Percentiles rank a stretch among this genome's conserved stretches.
Evolutionary conservation across 2,329 filamentous ascomycete genomes (phyloP).

Genomic region (Curvularia eragrostidis): DNA sequence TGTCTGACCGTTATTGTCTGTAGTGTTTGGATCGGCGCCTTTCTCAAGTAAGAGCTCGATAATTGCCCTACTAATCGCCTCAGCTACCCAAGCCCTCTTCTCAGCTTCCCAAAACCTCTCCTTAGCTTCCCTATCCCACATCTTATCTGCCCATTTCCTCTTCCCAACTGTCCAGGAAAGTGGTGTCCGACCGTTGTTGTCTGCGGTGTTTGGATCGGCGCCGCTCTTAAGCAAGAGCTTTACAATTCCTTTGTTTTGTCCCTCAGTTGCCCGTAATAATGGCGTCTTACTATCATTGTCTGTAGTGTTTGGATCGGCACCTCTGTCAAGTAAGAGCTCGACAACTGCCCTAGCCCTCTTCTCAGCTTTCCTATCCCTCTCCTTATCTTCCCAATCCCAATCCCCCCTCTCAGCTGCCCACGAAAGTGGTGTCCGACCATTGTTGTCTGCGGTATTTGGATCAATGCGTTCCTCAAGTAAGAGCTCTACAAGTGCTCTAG

Average conservation of each 20-base stretch:
- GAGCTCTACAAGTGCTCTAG: neutral
- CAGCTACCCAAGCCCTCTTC: too few species aligned
- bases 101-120: too few species aligned
- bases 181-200: neutral
- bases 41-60: neutral
- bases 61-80: too few species aligned
- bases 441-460: neutral
- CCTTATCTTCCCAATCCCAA: too few species aligned
- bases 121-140: too few species aligned
- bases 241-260: neutral
- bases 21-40: neutral
- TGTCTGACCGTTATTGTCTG: neutral
- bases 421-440: neutral
- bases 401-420: neutral
- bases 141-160: neutral
- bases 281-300: neutral
- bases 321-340: neutral
- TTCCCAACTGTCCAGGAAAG: neutral
- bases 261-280: neutral
- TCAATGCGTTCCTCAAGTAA: neutral
- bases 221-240: neutral
- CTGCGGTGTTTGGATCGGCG: neutral
- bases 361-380: too few species aligned
- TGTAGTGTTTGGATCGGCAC: neutral
- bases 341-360: neutral